Conservation (phyloP, 768 basidiomycete genomes). For the Candolleomyces eurysporus region DNA sequence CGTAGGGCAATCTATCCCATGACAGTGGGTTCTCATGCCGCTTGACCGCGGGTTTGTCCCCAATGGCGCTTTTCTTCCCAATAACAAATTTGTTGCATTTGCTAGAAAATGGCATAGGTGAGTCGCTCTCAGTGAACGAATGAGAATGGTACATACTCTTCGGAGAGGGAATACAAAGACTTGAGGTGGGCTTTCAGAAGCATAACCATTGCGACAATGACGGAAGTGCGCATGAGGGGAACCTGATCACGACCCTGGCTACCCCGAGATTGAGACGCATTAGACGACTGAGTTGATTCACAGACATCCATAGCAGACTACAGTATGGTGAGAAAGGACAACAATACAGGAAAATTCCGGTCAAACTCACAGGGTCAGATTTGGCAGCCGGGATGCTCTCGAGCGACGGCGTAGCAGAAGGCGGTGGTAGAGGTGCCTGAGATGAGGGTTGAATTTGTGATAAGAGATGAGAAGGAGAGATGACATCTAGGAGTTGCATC, state of each 20-base stretch:
- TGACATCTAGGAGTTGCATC: constrained; percentile 73
- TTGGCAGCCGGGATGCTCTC: constrained; percentile 8
- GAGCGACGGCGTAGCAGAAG: neutral
- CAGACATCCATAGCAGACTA: constrained; percentile 19
- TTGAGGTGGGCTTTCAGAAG: constrained; percentile 87
- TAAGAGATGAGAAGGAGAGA: constrained; percentile 71
- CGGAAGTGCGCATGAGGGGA: constrained; percentile 59
- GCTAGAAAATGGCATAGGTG: constrained; percentile 37
- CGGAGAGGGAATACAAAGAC: constrained; percentile 76
- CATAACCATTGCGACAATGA: constrained; percentile 83
- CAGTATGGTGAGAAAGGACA: neutral
- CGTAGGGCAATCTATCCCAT: constrained; percentile 76
- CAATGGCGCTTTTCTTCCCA: constrained; percentile 87
- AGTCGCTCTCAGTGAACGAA: neutral
- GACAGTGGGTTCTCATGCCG: constrained; percentile 60
- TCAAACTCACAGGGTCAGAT: constrained; percentile 12
- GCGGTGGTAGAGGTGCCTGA: constrained; percentile 15
- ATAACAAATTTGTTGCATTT: constrained; percentile 88
- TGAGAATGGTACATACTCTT: constrained; percentile 67
- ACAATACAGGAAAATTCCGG: neutral
- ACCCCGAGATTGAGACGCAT: neutral
- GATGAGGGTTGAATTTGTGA: constrained; percentile 47
- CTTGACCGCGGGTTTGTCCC: constrained; percentile 76
- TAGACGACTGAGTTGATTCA: neutral
- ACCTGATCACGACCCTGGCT: constrained; percentile 17